phyloP scores from a whole-genome alignment of 2,329 filamentous ascomycete species.

The Microcyclosporella mali region DNA sequence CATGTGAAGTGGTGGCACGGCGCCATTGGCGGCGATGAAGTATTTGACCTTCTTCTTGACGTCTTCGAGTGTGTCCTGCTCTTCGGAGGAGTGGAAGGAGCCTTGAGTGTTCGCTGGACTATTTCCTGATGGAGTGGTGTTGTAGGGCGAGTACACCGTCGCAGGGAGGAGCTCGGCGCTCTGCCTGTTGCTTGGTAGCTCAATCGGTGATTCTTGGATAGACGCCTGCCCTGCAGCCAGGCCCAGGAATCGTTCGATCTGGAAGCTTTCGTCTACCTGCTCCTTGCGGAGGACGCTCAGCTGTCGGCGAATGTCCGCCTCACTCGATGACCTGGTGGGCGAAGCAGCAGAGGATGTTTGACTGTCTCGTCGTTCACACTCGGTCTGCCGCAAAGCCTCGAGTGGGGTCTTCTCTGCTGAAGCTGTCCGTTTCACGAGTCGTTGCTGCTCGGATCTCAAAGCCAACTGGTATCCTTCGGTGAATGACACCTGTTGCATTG shows the following conservation, averaged over 20 bases:
- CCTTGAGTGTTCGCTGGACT: constrained; percentile 4
- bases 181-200: not conserved
- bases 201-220: not conserved
- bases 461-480: constrained; percentile 34
- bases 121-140: constrained; percentile 2
- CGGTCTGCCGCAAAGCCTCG: constrained; percentile 18
- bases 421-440: constrained; percentile 17
- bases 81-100: constrained; percentile 4
- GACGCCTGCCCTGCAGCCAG: constrained; percentile 6
- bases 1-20: constrained; percentile 16
- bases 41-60: constrained; percentile 15
- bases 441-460: constrained; percentile 30
- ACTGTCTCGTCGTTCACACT: constrained; percentile 14
- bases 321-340: constrained; percentile 7
- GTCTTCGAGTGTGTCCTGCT: constrained; percentile 4
- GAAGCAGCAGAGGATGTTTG: constrained; percentile 8
- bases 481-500: constrained; percentile 39
- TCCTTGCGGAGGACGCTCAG: constrained; percentile 24
- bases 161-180: constrained; percentile 17
- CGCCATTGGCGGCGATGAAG: constrained; percentile 21
- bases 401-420: constrained; percentile 20
- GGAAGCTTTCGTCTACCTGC: constrained; percentile 25
- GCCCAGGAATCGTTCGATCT: constrained; percentile 26
- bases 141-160: constrained; percentile 14
- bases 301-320: constrained; percentile 18